phyloP scores from a whole-genome alignment of 2,329 filamentous ascomycete species.

The Cercospora zeae-maydis region DNA sequence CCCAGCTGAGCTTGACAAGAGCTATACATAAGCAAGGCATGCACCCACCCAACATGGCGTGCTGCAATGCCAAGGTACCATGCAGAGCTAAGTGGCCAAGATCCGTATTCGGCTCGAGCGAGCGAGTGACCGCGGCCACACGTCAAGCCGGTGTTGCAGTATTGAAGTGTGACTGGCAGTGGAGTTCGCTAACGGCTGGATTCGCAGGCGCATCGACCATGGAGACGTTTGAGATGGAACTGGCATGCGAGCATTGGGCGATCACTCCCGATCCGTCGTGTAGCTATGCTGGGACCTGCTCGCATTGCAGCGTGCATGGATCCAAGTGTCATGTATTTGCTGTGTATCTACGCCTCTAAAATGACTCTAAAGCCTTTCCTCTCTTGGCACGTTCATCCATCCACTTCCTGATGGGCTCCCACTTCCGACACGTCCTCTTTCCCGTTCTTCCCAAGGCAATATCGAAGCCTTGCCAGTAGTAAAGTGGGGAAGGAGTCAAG shows the following conservation, averaged over 20 bases:
- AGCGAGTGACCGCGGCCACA: background rate
- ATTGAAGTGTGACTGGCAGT: background rate
- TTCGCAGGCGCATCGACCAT: background rate
- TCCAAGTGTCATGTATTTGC: background rate
- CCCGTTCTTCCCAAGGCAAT: slow-evolving; percentile 20
- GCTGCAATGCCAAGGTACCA: background rate
- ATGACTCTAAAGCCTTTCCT: slow-evolving; percentile 6
- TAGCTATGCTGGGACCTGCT: background rate
- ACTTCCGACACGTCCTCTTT: slow-evolving; percentile 21
- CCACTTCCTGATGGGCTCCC: slow-evolving; percentile 22
- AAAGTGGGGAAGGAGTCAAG: slow-evolving; percentile 21
- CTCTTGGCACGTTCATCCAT: slow-evolving; percentile 18
- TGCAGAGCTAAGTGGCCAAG: background rate
- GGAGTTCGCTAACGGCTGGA: background rate
- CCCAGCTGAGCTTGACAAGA: background rate
- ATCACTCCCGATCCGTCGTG: background rate
- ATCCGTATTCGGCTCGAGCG: background rate
- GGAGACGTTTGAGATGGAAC: background rate
- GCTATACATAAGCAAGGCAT: background rate
- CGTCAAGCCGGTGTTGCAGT: background rate
- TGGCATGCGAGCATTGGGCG: background rate
- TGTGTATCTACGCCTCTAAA: background rate
- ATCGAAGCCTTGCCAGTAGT: slow-evolving; percentile 14
- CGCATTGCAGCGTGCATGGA: background rate
- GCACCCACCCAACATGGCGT: background rate